Base-by-base conservation (phyloP, 345 rosid genomes). In the Lumnitzera littorea region DNA sequence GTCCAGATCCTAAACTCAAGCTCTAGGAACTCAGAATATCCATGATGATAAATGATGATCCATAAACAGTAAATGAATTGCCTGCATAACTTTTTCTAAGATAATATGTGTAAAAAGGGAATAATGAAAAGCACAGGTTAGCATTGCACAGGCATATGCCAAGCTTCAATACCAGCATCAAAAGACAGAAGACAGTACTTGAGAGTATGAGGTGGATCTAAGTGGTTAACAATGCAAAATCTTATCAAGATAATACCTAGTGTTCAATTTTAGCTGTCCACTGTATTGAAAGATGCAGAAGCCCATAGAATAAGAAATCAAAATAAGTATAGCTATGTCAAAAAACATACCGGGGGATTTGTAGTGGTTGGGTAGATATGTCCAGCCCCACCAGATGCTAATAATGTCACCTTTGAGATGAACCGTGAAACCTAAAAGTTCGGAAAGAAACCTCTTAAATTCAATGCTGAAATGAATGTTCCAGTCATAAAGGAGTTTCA, bases 341-440 rank as follows among this genome's bases (percentile, higher is more conserved):
- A 64, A 5, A 62, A 12, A 50, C 55, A 14, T 83, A 94, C 99
- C 82, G 46, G 83, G 62, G 99, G 97, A 78, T 94, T 94, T 31
- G 99, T 88, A 17, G 99, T 88, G 23, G 87, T 82, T 14, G 96
- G 97, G 63, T 94, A 94, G 70, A 94, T 86, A 76, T 94, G 99
- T 3, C 99, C 99, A 29, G 92, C 99, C 57, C 97, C 97, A 60
- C 99, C 99, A 29, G 99, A 94, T 60, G 97, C 99, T 56, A 94
- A 90, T 76, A 94, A 78, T 25, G 89, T 94, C 78, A 88, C 92
- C 84, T 88, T 89, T 2, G 99, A 88, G 69, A 90, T 74, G 68
- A 94, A 94, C 53, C 97, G 85, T 43, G 82, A 80, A 58, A 85
- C 96, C 98, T 89, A 74, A 57, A 67, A 60, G 62, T 16, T 51